Evolutionary conservation across 345 rosid species (phyloP).

Genomic region (Adansonia digitata): DNA sequence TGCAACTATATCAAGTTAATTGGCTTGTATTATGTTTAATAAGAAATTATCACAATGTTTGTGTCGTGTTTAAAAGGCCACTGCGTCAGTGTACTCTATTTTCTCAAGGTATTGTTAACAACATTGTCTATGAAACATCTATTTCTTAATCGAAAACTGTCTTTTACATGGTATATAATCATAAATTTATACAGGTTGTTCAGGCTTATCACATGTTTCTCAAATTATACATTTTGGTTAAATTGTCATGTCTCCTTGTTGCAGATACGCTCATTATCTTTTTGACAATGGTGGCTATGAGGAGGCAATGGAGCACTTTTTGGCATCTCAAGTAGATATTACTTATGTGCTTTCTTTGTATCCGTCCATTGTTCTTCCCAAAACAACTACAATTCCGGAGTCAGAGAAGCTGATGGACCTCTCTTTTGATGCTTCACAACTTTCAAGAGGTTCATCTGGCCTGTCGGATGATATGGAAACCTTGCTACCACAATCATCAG

Average conservation of each 20-base stretch:
- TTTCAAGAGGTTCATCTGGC: conserved; percentile 84
- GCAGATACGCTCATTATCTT: conserved; percentile 93
- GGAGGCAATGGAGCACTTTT: conserved; percentile 95
- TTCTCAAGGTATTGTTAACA: neutral
- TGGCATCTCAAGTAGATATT: conserved; percentile 94
- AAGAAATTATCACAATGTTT: neutral
- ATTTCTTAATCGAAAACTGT: neutral
- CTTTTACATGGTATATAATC: neutral
- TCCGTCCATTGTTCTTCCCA: conserved; percentile 83
- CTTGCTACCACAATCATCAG: conserved; percentile 42
- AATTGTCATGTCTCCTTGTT: conserved; percentile 11
- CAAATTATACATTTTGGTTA: neutral
- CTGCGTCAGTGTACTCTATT: neutral
- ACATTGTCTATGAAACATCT: neutral
- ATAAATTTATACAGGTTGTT: neutral
- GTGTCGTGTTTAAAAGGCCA: neutral
- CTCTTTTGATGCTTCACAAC: conserved; percentile 53
- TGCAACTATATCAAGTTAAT: neutral
- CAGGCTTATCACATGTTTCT: neutral
- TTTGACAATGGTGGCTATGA: conserved; percentile 90
- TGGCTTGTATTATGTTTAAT: neutral
- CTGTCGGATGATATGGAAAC: conserved; percentile 82
- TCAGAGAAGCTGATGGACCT: conserved; percentile 61
- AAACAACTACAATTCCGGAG: conserved; percentile 61
- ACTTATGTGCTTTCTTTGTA: conserved; percentile 89